Base-by-base conservation (phyloP, 2,329 filamentous ascomycete genomes). In the Didymella sp. region DNA sequence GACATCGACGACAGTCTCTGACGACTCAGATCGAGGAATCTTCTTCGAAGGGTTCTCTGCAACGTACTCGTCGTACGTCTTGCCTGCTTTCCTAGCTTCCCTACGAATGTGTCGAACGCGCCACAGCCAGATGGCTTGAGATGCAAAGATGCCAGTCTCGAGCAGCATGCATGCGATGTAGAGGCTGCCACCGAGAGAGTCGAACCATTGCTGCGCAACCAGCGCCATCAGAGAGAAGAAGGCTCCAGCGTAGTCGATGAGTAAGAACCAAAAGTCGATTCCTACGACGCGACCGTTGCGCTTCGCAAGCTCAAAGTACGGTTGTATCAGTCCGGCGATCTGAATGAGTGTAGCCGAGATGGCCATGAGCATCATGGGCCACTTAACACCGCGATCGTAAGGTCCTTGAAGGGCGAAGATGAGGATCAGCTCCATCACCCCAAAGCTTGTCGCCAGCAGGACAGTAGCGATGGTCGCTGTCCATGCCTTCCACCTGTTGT, bases 171-270 rank as follows among this genome's bases (percentile, higher is more conserved):
- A 85, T 7, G 85, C 72, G 47, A 87, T 84, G 66, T 88, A 89
- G 56, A 87, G 70, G 2, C 84, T 78, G 0, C 85, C 85, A 3
- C 85, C 87, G 0, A 88, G 74, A 4, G 85, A 74, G 66, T 89
- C 87, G 63, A 89, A 88, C 2, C 79, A 82, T 22, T 83, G 79
- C 64, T 89, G 85, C 0, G 82, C 84, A 41, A 83, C 85, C 84
- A 88, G 72, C 1, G 86, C 84, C 78, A 88, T 81, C 21, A 88
- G 78, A 0, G 85, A 88, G 70, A 89, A 88, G 54, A 88, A 80
- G 0, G 85, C 86, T 2, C 87, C 87, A 1, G 80, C 63, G 54
- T 81, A 87, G 64, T 89, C 87, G 63, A 88, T 84, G 0, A 76
- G 73, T 3, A 89, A 71, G 62, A 89, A 89, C 13, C 85, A 73